These are phyloP conservation scores for Ilyonectria mors-panacis DNA, from an alignment of 2,329 filamentous ascomycete genomes.

Conservation along the genomic window DNA sequence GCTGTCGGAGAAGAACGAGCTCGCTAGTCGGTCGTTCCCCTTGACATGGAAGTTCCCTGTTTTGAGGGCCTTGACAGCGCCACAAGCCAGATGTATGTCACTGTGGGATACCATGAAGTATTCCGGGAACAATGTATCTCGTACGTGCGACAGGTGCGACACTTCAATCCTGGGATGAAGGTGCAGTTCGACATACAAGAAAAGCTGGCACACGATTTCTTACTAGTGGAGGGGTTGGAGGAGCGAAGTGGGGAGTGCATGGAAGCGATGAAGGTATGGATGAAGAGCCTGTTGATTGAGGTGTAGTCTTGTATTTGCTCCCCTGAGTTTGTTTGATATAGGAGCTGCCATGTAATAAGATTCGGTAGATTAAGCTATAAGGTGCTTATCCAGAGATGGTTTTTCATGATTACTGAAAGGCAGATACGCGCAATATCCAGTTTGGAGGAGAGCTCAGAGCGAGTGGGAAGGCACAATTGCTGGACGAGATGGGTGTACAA, in stretches of 20 bases:
- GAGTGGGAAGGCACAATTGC: no score
- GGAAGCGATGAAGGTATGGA: conserved; percentile 16
- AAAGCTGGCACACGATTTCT: conserved; percentile 32
- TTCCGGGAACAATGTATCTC: conserved; percentile 24
- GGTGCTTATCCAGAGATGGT: no score
- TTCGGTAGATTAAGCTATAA: no score
- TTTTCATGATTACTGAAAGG: no score
- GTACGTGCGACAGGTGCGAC: conserved; percentile 21
- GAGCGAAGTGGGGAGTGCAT: conserved; percentile 25
- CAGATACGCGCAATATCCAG: no score
- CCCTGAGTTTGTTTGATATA: no score
- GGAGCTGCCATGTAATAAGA: no score
- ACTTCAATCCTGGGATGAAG: conserved; percentile 25
- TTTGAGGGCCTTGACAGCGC: conserved; percentile 21
- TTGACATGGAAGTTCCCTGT: conserved; percentile 26
- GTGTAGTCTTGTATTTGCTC: neutral
- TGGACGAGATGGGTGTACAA: no score
- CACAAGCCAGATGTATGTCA: conserved; percentile 19
- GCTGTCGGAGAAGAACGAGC: conserved; percentile 1
- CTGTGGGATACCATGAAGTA: conserved; percentile 26
- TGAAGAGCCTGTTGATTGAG: neutral
- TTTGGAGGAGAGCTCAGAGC: no score
- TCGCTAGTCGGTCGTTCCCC: conserved; percentile 11
- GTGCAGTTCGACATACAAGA: conserved; percentile 18
- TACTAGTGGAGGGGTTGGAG: conserved; percentile 27